phyloP scores from a whole-genome alignment of 306 rosid species.

The Purshia tridentata region DNA sequence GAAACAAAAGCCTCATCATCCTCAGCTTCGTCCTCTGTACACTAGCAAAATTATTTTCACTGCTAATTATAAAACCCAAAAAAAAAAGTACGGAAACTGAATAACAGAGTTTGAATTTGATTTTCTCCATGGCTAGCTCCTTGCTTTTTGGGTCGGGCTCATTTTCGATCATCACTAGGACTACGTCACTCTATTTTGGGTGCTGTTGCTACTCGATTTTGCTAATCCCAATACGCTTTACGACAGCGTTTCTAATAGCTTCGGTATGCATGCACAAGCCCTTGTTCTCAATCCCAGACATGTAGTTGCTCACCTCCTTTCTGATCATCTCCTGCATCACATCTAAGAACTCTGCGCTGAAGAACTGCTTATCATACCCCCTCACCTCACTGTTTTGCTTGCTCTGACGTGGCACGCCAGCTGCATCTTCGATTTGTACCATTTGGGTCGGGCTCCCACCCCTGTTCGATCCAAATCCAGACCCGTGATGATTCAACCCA shows the following conservation, averaged over 20 bases:
- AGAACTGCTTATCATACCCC: slow-evolving; percentile 50
- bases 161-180: slow-evolving; percentile 12
- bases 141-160: slow-evolving; percentile 1
- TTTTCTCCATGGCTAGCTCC: background rate
- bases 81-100: slow-evolving; percentile 15
- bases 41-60: slow-evolving; percentile 45
- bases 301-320: slow-evolving; percentile 69
- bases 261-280: slow-evolving; percentile 57
- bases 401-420: background rate
- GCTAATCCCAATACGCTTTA: slow-evolving; percentile 56
- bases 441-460: slow-evolving; percentile 8
- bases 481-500: slow-evolving; percentile 11
- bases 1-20: background rate
- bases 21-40: slow-evolving; percentile 42
- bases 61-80: slow-evolving; percentile 20
- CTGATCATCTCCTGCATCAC: slow-evolving; percentile 84
- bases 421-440: slow-evolving; percentile 2
- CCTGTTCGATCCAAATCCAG: slow-evolving; percentile 16
- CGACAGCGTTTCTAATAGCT: slow-evolving; percentile 55
- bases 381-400: background rate
- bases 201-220: slow-evolving; percentile 41
- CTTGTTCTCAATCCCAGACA: slow-evolving; percentile 67
- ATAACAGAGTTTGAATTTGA: slow-evolving; percentile 20
- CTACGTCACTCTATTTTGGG: slow-evolving; percentile 2
- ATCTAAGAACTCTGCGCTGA: slow-evolving; percentile 53